These are phyloP conservation scores for Nannochloris sp. DNA, from an alignment of 139 green algal genomes.

Conservation along the genomic window DNA sequence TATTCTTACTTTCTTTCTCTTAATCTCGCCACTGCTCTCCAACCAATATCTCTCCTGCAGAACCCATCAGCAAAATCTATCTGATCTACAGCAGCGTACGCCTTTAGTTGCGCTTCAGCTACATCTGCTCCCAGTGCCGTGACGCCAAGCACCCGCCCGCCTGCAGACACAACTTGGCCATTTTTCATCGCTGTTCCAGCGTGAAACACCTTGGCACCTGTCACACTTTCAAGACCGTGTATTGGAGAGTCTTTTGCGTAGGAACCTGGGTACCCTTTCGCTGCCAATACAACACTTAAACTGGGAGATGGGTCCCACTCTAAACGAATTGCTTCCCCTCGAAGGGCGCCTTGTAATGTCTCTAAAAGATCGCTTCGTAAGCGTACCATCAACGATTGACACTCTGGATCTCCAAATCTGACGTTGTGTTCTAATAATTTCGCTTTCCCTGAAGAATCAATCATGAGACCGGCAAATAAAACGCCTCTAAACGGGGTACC, in stretches of 20 bases:
- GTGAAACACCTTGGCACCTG: conserved; percentile 82
- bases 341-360: conserved; percentile 47
- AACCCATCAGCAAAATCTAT: conserved; percentile 78
- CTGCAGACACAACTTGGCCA: conserved; percentile 39
- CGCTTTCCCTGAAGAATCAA: conserved; percentile 67
- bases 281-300: conserved; percentile 83
- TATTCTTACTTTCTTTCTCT: neutral
- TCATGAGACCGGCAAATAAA: conserved; percentile 97
- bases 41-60: conserved; percentile 83
- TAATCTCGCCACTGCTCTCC: conserved; percentile 57
- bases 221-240: conserved; percentile 42
- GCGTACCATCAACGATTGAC: conserved; percentile 89
- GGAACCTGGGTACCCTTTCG: conserved; percentile 87
- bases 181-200: conserved; percentile 57
- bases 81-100: conserved; percentile 71
- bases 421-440: conserved; percentile 98
- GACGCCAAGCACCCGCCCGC: conserved; percentile 77
- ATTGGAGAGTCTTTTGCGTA: conserved; percentile 86
- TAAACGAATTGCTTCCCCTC: conserved; percentile 15
- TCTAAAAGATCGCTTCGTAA: conserved; percentile 80
- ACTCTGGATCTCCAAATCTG: conserved; percentile 97
- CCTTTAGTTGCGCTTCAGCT: conserved; percentile 58
- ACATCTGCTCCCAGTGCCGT: conserved; percentile 63
- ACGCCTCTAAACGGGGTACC: conserved; percentile 82
- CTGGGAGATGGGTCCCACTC: conserved; percentile 10